Conservation (phyloP, 2,329 filamentous ascomycete species). For the Colletotrichum karsti region DNA sequence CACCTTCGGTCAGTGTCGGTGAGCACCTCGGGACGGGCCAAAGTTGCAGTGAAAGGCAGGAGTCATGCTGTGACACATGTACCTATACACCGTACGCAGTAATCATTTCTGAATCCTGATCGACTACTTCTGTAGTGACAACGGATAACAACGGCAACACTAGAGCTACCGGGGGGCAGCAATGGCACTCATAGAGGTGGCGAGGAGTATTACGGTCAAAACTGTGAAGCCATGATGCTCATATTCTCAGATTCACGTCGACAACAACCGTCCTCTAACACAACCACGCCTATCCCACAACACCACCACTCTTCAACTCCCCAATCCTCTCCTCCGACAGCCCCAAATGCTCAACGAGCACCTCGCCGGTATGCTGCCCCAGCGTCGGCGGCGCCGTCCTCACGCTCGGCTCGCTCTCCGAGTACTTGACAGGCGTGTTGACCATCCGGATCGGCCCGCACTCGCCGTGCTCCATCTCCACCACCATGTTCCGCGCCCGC, state of each 20-base stretch:
- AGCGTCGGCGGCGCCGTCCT: slow-evolving; percentile 83
- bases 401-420: slow-evolving; percentile 79
- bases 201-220: too few relatives aligned
- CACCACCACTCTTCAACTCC: slow-evolving; percentile 70
- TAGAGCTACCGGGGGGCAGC: too few relatives aligned
- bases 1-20: background rate
- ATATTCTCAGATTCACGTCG: too few relatives aligned
- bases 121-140: too few relatives aligned
- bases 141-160: too few relatives aligned
- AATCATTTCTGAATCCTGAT: too few relatives aligned
- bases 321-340: slow-evolving; percentile 67
- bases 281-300: slow-evolving; percentile 60
- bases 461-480: slow-evolving; percentile 81
- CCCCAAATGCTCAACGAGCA: slow-evolving; percentile 72
- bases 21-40: background rate
- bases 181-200: too few relatives aligned
- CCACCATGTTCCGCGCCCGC: slow-evolving; percentile 86
- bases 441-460: slow-evolving; percentile 91
- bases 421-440: slow-evolving; percentile 95
- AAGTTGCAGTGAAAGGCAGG: too few relatives aligned
- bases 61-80: too few relatives aligned
- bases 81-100: too few relatives aligned
- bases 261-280: too few relatives aligned
- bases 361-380: slow-evolving; percentile 86
- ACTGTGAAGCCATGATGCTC: too few relatives aligned